phyloP scores from a whole-genome alignment of 768 basidiomycete species.

The Russula abietina region DNA sequence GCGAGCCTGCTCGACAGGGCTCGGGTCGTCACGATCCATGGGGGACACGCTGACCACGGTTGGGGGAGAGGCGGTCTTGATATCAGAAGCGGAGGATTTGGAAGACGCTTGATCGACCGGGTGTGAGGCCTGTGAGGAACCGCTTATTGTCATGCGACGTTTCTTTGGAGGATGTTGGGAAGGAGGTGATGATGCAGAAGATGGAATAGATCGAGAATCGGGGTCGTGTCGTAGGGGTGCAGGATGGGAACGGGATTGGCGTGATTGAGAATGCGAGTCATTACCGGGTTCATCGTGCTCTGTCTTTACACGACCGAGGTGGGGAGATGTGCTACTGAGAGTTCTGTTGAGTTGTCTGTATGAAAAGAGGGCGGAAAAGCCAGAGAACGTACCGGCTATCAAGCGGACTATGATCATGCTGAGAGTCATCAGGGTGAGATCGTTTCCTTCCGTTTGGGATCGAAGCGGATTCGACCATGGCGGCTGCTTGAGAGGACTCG shows the following conservation, averaged over 20 bases:
- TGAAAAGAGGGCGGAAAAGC: constrained; percentile 17
- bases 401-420: constrained; percentile 10
- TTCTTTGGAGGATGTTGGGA: constrained; percentile 41
- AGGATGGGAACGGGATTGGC: constrained; percentile 10
- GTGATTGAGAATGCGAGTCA: constrained; percentile 33
- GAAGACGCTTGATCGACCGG: constrained; percentile 48
- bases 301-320: constrained; percentile 51
- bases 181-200: constrained; percentile 17
- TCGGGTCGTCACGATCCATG: constrained; percentile 52
- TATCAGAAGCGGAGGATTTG: constrained; percentile 29
- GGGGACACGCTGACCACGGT: constrained; percentile 54
- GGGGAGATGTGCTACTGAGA: constrained; percentile 38
- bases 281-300: constrained; percentile 50
- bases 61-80: constrained; percentile 58
- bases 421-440: constrained; percentile 21
- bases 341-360: constrained; percentile 19
- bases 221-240: constrained; percentile 11
- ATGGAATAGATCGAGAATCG: constrained; percentile 17
- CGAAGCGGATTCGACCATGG: constrained; percentile 20
- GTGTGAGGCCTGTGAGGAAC: constrained; percentile 48
- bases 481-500: constrained; percentile 23
- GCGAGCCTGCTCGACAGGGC: constrained; percentile 55
- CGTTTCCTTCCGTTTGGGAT: constrained; percentile 29
- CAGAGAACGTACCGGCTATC: constrained; percentile 24
- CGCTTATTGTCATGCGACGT: constrained; percentile 66